Conservation (phyloP, 2,329 filamentous ascomycete genomes). For the Pseudocercospora vitis region DNA sequence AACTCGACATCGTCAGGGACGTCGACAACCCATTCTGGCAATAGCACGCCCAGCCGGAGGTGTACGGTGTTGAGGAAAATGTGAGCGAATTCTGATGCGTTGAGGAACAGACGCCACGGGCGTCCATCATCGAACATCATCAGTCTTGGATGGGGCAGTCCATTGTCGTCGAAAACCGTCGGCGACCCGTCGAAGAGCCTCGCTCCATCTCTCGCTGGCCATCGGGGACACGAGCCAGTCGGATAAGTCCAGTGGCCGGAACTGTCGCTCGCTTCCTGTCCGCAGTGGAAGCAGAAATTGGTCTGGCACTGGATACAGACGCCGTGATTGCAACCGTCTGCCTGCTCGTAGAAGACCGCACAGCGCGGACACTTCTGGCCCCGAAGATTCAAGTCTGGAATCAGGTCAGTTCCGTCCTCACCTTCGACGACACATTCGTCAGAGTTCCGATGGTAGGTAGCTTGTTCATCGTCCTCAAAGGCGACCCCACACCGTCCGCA, state of each 20-base stretch:
- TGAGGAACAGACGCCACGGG: background rate
- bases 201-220: background rate
- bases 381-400: background rate
- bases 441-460: background rate
- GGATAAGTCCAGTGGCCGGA: constrained; percentile 3
- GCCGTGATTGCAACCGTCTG: constrained; percentile 8
- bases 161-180: background rate
- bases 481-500: background rate
- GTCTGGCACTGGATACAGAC: constrained; percentile 1
- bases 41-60: background rate
- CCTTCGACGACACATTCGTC: background rate
- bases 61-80: background rate
- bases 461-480: background rate
- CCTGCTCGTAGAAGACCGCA: constrained; percentile 2
- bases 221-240: background rate
- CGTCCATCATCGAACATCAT: background rate
- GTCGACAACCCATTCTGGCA: background rate
- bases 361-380: constrained; percentile 9
- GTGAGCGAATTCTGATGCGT: background rate
- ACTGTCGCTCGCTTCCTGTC: background rate
- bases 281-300: constrained; percentile 12
- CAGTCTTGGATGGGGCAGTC: background rate
- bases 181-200: background rate
- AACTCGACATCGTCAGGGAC: constrained; percentile 2
- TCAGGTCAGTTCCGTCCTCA: background rate